Conservation (phyloP, 257 asterid genomes). For the Ehretia macrophylla region DNA sequence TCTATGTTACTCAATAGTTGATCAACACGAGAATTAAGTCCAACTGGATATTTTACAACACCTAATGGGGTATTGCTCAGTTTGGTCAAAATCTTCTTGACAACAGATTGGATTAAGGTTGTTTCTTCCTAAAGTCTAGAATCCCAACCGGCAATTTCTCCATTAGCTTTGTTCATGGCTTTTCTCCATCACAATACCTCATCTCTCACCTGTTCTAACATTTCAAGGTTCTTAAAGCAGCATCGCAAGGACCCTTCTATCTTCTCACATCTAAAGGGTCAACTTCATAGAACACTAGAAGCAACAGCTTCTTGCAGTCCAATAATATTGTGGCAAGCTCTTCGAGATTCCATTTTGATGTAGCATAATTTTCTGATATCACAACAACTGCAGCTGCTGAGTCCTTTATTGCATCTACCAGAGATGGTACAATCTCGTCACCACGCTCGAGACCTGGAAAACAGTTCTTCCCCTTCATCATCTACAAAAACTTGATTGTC, state of each 20-base stretch:
- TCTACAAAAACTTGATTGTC: too few species aligned
- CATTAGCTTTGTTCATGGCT: slow-evolving; percentile 27
- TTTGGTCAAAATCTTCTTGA: slow-evolving; percentile 11
- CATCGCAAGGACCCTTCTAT: slow-evolving; percentile 20
- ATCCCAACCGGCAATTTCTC: slow-evolving; percentile 31
- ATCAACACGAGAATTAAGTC: slow-evolving; percentile 19
- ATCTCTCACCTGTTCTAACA: neutral
- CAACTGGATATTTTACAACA: slow-evolving; percentile 29
- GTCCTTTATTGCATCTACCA: slow-evolving; percentile 23
- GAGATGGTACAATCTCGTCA: slow-evolving; percentile 17
- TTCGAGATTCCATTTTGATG: slow-evolving; percentile 30
- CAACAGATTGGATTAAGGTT: slow-evolving; percentile 15
- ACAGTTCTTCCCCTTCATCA: too few species aligned
- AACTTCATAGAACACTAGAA: slow-evolving; percentile 25
- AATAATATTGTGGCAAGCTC: slow-evolving; percentile 18
- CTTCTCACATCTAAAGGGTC: slow-evolving; percentile 28
- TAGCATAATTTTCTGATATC: slow-evolving; percentile 23
- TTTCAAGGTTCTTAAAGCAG: slow-evolving; percentile 1
- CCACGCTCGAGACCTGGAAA: slow-evolving; percentile 15
- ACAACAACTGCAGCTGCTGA: slow-evolving; percentile 31
- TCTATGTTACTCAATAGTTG: slow-evolving; percentile 14
- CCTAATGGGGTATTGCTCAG: slow-evolving; percentile 26
- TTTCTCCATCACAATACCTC: slow-evolving; percentile 21
- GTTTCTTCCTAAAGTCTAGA: slow-evolving; percentile 15
- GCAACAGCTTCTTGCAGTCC: slow-evolving; percentile 13